Evolutionary conservation across 441 rosid species (phyloP).

Genomic region (Pelargonium australe): DNA sequence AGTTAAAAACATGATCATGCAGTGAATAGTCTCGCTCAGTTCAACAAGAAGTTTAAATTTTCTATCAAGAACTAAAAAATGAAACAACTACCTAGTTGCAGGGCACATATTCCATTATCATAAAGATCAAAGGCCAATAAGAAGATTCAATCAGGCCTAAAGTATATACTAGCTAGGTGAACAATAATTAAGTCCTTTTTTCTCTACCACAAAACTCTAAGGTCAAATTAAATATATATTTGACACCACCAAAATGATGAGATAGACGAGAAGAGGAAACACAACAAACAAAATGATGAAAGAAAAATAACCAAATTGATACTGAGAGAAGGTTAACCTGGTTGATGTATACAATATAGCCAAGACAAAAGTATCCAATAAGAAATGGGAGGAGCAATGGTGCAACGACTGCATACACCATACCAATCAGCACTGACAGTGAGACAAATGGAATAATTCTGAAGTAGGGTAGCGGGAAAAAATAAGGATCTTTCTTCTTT

Average conservation of each 20-base stretch:
- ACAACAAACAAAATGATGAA: neutral
- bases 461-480: slow-evolving; percentile 64
- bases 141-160: no score
- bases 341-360: slow-evolving; percentile 69
- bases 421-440: slow-evolving; percentile 63
- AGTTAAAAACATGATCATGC: no score
- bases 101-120: no score
- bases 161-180: no score
- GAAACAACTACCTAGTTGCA: no score
- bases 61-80: no score
- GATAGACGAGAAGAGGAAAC: neutral
- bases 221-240: neutral
- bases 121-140: no score
- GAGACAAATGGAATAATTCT: slow-evolving; percentile 70
- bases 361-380: slow-evolving; percentile 66
- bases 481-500: slow-evolving; percentile 54
- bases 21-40: no score
- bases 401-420: slow-evolving; percentile 73
- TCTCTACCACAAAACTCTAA: no score
- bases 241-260: neutral
- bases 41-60: no score
- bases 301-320: neutral
- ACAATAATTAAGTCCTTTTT: no score
- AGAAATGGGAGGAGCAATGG: slow-evolving; percentile 79
- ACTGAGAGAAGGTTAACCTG: slow-evolving; percentile 41